These are phyloP conservation scores for Anthoceros angustus DNA, from an alignment of 225 moss, liverwort and hornwort species.

Conservation along the genomic window DNA sequence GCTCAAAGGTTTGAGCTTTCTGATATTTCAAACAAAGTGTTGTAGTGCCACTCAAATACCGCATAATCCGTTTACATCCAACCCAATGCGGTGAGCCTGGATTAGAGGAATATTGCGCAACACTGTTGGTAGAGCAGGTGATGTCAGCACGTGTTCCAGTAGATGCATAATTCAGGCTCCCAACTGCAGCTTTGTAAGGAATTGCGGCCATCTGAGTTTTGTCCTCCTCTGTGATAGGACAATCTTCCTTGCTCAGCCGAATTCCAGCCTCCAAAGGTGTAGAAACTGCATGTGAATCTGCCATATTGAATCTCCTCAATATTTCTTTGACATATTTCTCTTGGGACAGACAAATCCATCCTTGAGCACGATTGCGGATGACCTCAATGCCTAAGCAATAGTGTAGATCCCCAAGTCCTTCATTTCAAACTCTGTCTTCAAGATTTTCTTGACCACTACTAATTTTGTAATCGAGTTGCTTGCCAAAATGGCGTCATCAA, in stretches of 20 bases:
- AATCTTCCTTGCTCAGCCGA: slow-evolving; percentile 4
- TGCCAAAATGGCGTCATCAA: too few relatives aligned
- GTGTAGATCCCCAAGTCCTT: too few relatives aligned
- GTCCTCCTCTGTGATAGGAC: slow-evolving; percentile 2
- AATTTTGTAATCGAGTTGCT: too few relatives aligned
- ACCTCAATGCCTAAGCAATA: too few relatives aligned
- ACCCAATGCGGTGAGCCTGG: neutral
- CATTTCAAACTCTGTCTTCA: too few relatives aligned
- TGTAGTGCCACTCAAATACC: slow-evolving; percentile 4
- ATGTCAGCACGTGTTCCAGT: slow-evolving; percentile 6
- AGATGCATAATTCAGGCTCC: neutral
- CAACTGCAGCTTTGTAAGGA: slow-evolving; percentile 2
- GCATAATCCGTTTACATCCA: slow-evolving; percentile 6
- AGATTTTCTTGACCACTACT: too few relatives aligned
- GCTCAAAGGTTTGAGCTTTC: neutral
- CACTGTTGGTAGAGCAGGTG: slow-evolving; percentile 4
- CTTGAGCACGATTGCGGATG: too few relatives aligned
- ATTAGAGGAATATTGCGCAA: neutral
- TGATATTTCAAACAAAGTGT: slow-evolving; percentile 4
- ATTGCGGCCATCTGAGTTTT: neutral
- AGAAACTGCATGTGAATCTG: neutral
- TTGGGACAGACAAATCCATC: neutral
- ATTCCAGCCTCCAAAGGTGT: slow-evolving; percentile 7
- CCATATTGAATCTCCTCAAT: slow-evolving; percentile 3
- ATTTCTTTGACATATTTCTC: neutral